phyloP scores from a whole-genome alignment of 768 basidiomycete genomes.

The Glaciozyma antarctica region DNA sequence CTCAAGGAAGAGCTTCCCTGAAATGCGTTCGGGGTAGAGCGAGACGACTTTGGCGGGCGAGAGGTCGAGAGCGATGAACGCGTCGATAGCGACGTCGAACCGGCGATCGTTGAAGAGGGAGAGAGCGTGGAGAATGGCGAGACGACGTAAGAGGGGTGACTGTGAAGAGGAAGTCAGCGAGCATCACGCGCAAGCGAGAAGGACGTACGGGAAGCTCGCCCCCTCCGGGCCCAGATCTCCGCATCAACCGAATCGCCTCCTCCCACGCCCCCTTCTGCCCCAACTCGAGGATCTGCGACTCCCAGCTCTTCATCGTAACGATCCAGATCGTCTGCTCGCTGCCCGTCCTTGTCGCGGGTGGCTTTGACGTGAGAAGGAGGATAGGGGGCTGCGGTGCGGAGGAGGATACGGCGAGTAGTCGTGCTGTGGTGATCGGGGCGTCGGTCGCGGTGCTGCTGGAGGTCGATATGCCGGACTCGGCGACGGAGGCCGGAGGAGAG shows the following conservation, averaged over 20 bases:
- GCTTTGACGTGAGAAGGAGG: constrained; percentile 13
- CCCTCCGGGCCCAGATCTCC: constrained; percentile 1
- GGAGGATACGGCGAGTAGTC: constrained; percentile 55
- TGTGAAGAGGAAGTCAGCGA: neutral
- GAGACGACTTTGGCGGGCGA: constrained; percentile 91
- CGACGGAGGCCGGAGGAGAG: constrained; percentile 43
- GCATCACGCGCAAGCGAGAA: neutral
- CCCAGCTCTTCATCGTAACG: constrained; percentile 61
- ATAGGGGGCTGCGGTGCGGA: constrained; percentile 42
- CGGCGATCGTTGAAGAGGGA: constrained; percentile 59
- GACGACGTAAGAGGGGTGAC: constrained; percentile 46
- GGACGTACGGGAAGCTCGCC: neutral
- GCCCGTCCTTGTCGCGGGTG: neutral
- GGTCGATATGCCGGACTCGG: constrained; percentile 14
- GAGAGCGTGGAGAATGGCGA: constrained; percentile 56
- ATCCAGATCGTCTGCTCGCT: constrained; percentile 55
- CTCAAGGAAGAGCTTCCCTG: constrained; percentile 65
- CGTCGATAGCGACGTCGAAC: constrained; percentile 71
- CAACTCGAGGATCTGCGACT: constrained; percentile 76
- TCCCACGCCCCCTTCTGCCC: constrained; percentile 57
- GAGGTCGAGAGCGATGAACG: constrained; percentile 75
- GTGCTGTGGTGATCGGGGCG: constrained; percentile 39
- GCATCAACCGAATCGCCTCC: constrained; percentile 47
- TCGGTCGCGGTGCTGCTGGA: constrained; percentile 28
- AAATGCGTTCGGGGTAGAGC: constrained; percentile 68